These are phyloP conservation scores for Oryza nivara DNA, from an alignment of 176 grass and related monocot species.

Conservation along the genomic window DNA sequence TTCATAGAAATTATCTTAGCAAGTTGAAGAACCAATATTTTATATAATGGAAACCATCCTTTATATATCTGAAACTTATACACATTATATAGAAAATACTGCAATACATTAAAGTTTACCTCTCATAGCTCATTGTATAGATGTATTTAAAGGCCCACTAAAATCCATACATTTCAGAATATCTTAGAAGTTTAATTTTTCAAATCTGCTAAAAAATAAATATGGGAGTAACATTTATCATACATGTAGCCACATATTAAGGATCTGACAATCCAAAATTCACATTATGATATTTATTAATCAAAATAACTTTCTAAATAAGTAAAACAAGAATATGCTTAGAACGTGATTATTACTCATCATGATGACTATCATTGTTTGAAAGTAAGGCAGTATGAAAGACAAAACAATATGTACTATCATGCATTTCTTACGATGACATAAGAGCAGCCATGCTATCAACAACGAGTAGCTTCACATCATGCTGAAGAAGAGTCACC, in stretches of 20 bases:
- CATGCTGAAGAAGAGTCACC: constrained; percentile 77
- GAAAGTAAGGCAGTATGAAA: background rate
- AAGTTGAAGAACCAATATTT: background rate
- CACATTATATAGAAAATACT: constrained; percentile 1
- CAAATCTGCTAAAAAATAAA: background rate
- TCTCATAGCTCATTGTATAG: background rate
- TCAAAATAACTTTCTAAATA: background rate
- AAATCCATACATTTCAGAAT: background rate
- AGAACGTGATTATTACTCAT: constrained; percentile 13
- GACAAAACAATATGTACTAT: constrained; percentile 8
- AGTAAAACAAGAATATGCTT: background rate
- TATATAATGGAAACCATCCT: background rate
- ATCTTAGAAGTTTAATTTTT: background rate
- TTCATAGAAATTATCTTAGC: background rate
- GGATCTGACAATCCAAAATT: background rate
- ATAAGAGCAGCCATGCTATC: constrained; percentile 93
- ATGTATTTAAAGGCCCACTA: background rate
- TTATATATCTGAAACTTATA: background rate
- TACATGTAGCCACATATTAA: background rate
- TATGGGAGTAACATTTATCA: background rate
- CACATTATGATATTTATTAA: constrained; percentile 5
- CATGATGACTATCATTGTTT: background rate
- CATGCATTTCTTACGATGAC: constrained; percentile 52
- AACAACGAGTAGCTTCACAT: constrained; percentile 95
- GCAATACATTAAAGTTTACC: background rate